Base-by-base conservation (phyloP, 495 filamentous ascomycete species). In the Podospora appendiculata region DNA sequence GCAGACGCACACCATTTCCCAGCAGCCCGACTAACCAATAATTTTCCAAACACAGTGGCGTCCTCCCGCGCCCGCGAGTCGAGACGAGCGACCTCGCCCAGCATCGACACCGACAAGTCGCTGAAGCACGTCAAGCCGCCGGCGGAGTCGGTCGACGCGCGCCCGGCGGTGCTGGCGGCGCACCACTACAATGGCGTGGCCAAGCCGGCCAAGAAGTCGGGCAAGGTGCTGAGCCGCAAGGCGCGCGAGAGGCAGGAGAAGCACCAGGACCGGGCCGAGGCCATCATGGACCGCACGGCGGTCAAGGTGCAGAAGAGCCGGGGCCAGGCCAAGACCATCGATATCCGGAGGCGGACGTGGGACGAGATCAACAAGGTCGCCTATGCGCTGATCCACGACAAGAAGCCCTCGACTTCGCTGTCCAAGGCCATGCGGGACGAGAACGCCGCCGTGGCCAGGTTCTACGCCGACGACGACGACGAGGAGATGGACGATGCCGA, bases 21-120 rank as follows among this genome's bases (percentile, higher is more conserved):
- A 25, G 5, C 25, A 25, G 25, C 25, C 2, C 2, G 5, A 25
- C 25, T 25, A 25, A 25, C 25, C 25, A 25, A 25, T 2, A 25
- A 25, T 25, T 25, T 25, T 25, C 25, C 25, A 25, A 25, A 25
- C 2, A 25, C 25, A 25, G 25, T 25, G 25, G 25, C 69, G 17
- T 75, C 72, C 9, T 41, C 78, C 46, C 86, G 86, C 68, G 88
- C 88, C 47, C 84, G 88, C 35, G 85, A 84, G 32, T 85, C 84
- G 57, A 78, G 85, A 59, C 82, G 89, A 47, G 87, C 79, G 39
- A 80, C 79, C 19, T 87, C 86, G 12, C 86, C 84, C 11, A 75
- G 81, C 63, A 79, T 88, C 66, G 73, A 90, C 62, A 74, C 81
- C 54, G 87, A 90, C 71, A 88, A 89, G 70, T 89, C 87, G 3